These are phyloP conservation scores for Oligophagozyma castellii DNA, from an alignment of 1,139 yeast species.

Conservation along the genomic window DNA sequence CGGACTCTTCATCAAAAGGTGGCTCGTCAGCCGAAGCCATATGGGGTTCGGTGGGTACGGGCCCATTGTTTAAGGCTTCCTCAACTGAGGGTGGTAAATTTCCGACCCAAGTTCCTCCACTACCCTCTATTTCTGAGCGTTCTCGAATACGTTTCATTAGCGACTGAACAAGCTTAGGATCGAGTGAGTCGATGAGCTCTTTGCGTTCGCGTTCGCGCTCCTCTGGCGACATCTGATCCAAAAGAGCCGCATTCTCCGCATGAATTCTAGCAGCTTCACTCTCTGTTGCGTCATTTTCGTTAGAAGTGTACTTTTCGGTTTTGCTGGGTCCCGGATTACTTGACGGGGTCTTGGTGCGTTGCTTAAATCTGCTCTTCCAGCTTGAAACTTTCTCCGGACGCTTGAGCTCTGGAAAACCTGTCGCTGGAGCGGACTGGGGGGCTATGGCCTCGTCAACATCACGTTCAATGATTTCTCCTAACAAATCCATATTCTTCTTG, in stretches of 20 bases:
- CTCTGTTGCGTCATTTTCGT: slow-evolving; percentile 3
- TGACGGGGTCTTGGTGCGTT: slow-evolving; percentile 13
- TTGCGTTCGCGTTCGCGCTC: slow-evolving; percentile 54
- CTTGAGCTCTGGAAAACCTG: slow-evolving; percentile 34
- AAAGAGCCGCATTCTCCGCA: slow-evolving; percentile 51
- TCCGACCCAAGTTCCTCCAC: slow-evolving; percentile 59
- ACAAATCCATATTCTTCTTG: slow-evolving; percentile 43
- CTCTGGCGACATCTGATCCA: slow-evolving; percentile 50
- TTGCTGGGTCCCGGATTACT: background rate
- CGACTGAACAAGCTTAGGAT: slow-evolving; percentile 54
- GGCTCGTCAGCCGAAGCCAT: slow-evolving; percentile 3
- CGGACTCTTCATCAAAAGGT: slow-evolving; percentile 3
- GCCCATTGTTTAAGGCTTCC: background rate
- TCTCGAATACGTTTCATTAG: slow-evolving; percentile 32
- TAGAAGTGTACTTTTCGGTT: slow-evolving; percentile 3
- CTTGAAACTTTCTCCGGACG: slow-evolving; percentile 28
- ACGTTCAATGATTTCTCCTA: slow-evolving; percentile 67
- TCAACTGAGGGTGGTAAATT: background rate
- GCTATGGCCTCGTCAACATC: slow-evolving; percentile 30
- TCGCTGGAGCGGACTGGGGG: slow-evolving; percentile 3
- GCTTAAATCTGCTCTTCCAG: slow-evolving; percentile 28
- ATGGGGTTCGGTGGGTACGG: background rate
- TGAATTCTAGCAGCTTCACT: slow-evolving; percentile 65
- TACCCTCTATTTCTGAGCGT: slow-evolving; percentile 50
- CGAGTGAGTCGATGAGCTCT: slow-evolving; percentile 51